These are phyloP conservation scores for Geotrichum candidum DNA, from an alignment of 1,139 yeast species.

Conservation along the genomic window DNA sequence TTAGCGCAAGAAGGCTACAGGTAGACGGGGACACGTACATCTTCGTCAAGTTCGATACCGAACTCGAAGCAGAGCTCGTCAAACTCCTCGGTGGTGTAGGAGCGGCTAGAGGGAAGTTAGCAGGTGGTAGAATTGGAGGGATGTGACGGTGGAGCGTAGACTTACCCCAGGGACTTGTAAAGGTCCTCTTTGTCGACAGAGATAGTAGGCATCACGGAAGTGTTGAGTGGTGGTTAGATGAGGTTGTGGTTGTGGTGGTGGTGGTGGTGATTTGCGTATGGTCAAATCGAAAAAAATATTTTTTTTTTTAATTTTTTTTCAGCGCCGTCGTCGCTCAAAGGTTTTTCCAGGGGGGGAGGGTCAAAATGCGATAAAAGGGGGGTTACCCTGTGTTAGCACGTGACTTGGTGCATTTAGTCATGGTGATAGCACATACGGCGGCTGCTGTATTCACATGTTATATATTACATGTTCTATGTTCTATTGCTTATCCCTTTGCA, in stretches of 20 bases:
- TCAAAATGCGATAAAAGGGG: too few relatives aligned
- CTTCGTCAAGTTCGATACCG: constrained; percentile 97
- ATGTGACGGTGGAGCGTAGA: not conserved
- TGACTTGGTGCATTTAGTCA: too few relatives aligned
- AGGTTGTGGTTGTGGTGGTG: not conserved
- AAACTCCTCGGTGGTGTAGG: constrained; percentile 84
- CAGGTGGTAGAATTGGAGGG: not conserved
- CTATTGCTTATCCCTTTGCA: not conserved
- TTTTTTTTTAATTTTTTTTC: not conserved
- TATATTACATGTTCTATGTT: not conserved
- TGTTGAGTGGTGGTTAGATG: not conserved
- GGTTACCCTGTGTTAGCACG: too few relatives aligned
- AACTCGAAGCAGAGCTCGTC: constrained; percentile 97
- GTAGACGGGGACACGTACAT: constrained; percentile 32
- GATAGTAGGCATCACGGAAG: constrained; percentile 77
- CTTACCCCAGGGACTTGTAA: constrained; percentile 58
- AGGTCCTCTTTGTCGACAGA: constrained; percentile 92
- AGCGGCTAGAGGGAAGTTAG: constrained; percentile 37
- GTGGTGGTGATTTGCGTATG: not conserved
- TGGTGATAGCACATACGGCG: too few relatives aligned
- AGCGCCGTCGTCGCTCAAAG: not conserved
- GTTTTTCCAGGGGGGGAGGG: too few relatives aligned
- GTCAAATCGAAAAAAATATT: not conserved
- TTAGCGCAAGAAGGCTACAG: not conserved
- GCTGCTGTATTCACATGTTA: not conserved